Evolutionary conservation across 2,329 filamentous ascomycete species (phyloP).

Genomic region (Ophiostoma sp.): DNA sequence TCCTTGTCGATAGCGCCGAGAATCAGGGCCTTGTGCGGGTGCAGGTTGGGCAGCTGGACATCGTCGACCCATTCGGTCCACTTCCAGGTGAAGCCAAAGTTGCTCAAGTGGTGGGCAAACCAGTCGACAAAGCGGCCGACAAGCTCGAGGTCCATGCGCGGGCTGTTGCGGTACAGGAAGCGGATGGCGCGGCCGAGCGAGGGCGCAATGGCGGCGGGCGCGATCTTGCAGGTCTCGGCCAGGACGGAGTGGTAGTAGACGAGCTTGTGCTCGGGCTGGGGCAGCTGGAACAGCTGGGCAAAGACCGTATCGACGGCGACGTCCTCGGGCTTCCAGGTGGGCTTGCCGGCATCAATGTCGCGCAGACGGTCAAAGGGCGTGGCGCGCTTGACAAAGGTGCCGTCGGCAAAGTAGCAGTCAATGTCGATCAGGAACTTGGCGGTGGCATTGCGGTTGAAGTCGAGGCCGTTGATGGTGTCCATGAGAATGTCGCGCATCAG

Average conservation of each 20-base stretch:
- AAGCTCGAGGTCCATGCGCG: slow-evolving; percentile 81
- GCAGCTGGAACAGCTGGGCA: slow-evolving; percentile 86
- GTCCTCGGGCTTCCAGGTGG: slow-evolving; percentile 96
- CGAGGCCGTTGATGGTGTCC: slow-evolving; percentile 88
- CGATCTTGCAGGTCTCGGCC: slow-evolving; percentile 92
- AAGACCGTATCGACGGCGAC: slow-evolving; percentile 97
- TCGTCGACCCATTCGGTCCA: slow-evolving; percentile 97
- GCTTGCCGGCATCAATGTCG: slow-evolving; percentile 57
- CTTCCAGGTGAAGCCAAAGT: slow-evolving; percentile 99
- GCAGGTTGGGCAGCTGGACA: slow-evolving; percentile 66
- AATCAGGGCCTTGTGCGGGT: slow-evolving; percentile 92
- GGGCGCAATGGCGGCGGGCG: slow-evolving; percentile 91
- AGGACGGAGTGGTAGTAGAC: slow-evolving; percentile 96
- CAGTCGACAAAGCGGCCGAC: slow-evolving; percentile 87
- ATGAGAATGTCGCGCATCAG: slow-evolving; percentile 79
- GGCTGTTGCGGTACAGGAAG: slow-evolving; percentile 77
- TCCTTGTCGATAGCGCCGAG: slow-evolving; percentile 89
- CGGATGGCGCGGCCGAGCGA: slow-evolving; percentile 89
- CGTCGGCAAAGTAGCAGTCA: slow-evolving; percentile 86
- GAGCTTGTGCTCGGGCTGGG: slow-evolving; percentile 81
- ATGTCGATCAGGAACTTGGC: slow-evolving; percentile 89
- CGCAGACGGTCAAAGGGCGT: slow-evolving; percentile 87
- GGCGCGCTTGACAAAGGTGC: slow-evolving; percentile 88
- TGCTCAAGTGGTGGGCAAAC: slow-evolving; percentile 96
- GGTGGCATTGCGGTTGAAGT: slow-evolving; percentile 84